phyloP scores from a whole-genome alignment of 2,329 filamentous ascomycete species.

The Hymenoscyphus albidus region DNA sequence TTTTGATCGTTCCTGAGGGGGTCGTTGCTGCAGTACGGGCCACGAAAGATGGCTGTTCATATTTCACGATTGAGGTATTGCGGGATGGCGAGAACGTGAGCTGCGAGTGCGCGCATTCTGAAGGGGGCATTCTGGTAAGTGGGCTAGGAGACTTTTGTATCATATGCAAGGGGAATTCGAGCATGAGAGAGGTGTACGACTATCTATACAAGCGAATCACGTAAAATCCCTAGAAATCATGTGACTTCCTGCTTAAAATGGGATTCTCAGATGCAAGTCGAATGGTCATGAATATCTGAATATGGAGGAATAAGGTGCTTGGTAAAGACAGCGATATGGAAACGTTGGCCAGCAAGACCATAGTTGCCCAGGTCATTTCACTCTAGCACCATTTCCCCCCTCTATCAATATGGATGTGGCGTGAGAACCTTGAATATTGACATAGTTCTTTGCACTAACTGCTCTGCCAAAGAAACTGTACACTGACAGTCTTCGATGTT shows the following conservation, averaged over 20 bases:
- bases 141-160: neutral
- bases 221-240: neutral
- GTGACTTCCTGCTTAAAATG: neutral
- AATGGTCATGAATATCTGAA: neutral
- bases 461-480: conserved; percentile 34
- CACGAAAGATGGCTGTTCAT: conserved; percentile 10
- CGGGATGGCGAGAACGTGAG: conserved; percentile 12
- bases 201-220: neutral
- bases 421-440: neutral
- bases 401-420: neutral
- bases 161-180: neutral
- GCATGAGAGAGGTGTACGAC: neutral
- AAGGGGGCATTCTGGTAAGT: conserved; percentile 6
- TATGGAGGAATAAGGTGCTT: neutral
- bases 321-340: neutral
- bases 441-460: conserved; percentile 10
- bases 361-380: conserved; percentile 10
- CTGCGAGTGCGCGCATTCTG: conserved; percentile 9
- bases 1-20: neutral
- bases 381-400: neutral
- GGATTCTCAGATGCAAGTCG: neutral
- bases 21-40: conserved; percentile 15
- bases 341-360: conserved; percentile 31
- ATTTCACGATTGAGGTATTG: conserved; percentile 10
- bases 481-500: conserved; percentile 25